Conservation (phyloP, 495 filamentous ascomycete genomes). For the Podospora anserina region DNA sequence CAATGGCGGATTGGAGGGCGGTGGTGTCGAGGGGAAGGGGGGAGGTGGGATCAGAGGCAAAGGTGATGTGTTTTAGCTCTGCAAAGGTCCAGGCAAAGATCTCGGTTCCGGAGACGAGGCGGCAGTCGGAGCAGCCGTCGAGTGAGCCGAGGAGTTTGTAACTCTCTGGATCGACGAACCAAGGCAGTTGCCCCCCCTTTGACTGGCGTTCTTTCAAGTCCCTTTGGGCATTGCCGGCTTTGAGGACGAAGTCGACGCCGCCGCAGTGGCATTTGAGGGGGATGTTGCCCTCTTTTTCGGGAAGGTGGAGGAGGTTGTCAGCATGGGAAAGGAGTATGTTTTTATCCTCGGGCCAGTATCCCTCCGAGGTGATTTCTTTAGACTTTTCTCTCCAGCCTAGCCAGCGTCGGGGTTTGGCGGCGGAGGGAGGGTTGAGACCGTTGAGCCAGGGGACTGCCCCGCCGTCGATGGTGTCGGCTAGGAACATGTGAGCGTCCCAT, state of each 20-base stretch:
- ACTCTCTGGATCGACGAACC: constrained; percentile 40
- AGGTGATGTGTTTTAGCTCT: constrained; percentile 26
- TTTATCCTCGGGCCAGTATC: background rate
- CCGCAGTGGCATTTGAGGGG: constrained; percentile 25
- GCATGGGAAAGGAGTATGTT: background rate
- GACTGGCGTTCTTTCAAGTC: background rate
- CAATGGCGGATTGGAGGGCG: constrained; percentile 6
- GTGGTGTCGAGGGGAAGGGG: no score
- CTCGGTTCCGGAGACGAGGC: constrained; percentile 44
- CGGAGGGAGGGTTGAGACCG: constrained; percentile 16
- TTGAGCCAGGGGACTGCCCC: constrained; percentile 42
- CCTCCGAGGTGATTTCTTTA: constrained; percentile 17
- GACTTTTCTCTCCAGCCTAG: constrained; percentile 18
- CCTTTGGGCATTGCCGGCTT: constrained; percentile 23
- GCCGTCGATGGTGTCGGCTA: constrained; percentile 45
- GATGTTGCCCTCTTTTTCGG: constrained; percentile 3
- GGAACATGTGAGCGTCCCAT: constrained; percentile 40
- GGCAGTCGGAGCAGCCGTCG: constrained; percentile 54
- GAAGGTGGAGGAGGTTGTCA: background rate
- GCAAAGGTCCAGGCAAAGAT: constrained; percentile 46
- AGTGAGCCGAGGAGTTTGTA: constrained; percentile 41
- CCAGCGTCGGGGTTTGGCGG: constrained; percentile 20
- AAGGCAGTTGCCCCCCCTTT: constrained; percentile 25
- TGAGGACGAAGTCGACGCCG: constrained; percentile 43
- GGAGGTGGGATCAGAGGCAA: constrained; percentile 4